Evolutionary conservation across 1,284 basidiomycete genomes (phyloP), one percentile per base, ranked within the genome.

Genomic region (Cutaneotrichosporon mucoides): DNA sequence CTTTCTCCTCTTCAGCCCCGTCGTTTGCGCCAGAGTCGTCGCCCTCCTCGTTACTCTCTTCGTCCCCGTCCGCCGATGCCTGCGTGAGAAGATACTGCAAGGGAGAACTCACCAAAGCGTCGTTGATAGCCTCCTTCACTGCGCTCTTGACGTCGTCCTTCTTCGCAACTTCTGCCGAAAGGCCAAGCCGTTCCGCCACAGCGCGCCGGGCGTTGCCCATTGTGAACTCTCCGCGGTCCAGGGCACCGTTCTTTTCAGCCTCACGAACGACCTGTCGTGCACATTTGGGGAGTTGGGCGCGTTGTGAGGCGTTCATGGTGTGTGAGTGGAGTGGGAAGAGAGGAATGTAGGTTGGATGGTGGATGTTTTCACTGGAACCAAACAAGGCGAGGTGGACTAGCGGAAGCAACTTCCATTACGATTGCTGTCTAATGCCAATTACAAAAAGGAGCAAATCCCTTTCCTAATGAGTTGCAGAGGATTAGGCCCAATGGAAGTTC

Each of bases 111-210:
- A 77, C 75, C 35, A 76, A 48, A 41, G 67, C 69, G 8, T 54
- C 59, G 63, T 75, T 69, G 60, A 81, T 70, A 57, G 77, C 64
- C 59, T 74, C 53, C 71, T 79, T 70, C 66, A 79, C 65, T 59
- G 73, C 53, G 60, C 68, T 59, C 71, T 76, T 73, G 67, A 69
- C 60, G 36, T 65, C 53, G 16, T 52, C 51, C 4, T 49, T 60
- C 0, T 52, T 63, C 16, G 68, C 67, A 51, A 71, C 66, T 15
- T 62, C 65, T 9, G 55, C 46, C 11, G 59, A 55, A 24, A 75
- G 58, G 4, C 68, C 67, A 66, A 75, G 62, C 8, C 15, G 44
- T 13, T 58, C n/a, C 24, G 60, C 55, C 5, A 73, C 61, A 16
- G 48, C 44, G 2, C 38, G 44, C 16, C 73, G 58, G 33, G 74